phyloP scores from a whole-genome alignment of 2,329 filamentous ascomycete genomes.

The Colletotrichum salicis region DNA sequence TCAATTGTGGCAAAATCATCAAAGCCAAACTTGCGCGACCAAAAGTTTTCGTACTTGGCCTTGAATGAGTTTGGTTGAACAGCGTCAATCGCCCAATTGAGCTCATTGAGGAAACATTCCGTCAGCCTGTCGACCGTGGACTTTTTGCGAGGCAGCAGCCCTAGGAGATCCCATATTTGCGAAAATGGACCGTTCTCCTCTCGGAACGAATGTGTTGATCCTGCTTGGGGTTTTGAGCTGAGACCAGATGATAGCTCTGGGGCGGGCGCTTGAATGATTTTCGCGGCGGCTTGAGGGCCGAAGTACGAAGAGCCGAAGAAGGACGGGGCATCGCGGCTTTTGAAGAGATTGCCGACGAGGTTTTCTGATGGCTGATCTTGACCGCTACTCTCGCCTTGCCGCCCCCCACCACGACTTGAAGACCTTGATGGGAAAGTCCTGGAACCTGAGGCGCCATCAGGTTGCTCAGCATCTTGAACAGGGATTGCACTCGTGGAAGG shows the following conservation, averaged over 20 bases:
- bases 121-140: constrained; percentile 48
- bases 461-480: background rate
- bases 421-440: constrained; percentile 6
- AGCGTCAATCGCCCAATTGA: constrained; percentile 50
- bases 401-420: constrained; percentile 13
- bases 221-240: constrained; percentile 37
- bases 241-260: constrained; percentile 39
- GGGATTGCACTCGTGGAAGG: background rate
- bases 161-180: constrained; percentile 54
- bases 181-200: constrained; percentile 41
- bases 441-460: background rate
- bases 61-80: constrained; percentile 48
- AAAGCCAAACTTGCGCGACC: constrained; percentile 50
- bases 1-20: constrained; percentile 53
- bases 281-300: constrained; percentile 45
- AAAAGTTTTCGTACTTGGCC: constrained; percentile 50
- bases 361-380: constrained; percentile 23
- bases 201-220: constrained; percentile 28
- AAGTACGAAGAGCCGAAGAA: constrained; percentile 47
- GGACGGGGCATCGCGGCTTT: constrained; percentile 44
- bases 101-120: constrained; percentile 46
- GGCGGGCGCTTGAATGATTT: constrained; percentile 42
- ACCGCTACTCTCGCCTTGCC: constrained; percentile 11
- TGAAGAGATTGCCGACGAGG: constrained; percentile 43
- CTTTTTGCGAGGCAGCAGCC: constrained; percentile 50